These are phyloP conservation scores for Euphorbia celastroides DNA, from an alignment of 441 rosid species.

Conservation along the genomic window DNA sequence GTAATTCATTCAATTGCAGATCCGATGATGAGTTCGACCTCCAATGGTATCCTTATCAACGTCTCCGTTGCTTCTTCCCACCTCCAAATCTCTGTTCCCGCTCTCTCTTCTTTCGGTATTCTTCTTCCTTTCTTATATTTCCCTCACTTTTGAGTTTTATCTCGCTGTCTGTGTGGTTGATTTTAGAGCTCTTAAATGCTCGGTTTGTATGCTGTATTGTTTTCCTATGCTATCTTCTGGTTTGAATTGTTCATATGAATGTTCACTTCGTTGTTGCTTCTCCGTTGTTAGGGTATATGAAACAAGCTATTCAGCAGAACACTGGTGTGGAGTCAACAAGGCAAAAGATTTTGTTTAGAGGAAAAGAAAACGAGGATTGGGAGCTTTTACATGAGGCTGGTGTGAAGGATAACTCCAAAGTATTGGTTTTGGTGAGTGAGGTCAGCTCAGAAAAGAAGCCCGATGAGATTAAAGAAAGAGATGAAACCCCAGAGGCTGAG, in stretches of 20 bases:
- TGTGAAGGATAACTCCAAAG: conserved; percentile 51
- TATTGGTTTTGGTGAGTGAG: conserved; percentile 45
- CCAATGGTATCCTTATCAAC: conserved; percentile 29
- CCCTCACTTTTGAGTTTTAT: neutral
- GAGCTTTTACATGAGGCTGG: conserved; percentile 52
- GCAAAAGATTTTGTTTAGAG: conserved; percentile 61
- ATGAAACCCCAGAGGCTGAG: conserved; percentile 17
- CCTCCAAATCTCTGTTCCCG: conserved; percentile 41
- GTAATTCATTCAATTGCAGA: neutral
- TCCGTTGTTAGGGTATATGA: conserved; percentile 48
- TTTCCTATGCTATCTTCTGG: neutral
- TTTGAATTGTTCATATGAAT: neutral
- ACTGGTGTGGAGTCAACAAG: conserved; percentile 38
- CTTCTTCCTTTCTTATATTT: neutral
- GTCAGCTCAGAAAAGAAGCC: conserved; percentile 29
- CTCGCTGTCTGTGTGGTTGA: conserved; percentile 7
- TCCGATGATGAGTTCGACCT: conserved; percentile 6
- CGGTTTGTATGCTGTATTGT: neutral
- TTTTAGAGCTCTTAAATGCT: neutral
- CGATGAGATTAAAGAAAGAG: conserved; percentile 20
- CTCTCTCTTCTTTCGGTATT: conserved; percentile 57
- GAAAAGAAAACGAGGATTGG: conserved; percentile 53
- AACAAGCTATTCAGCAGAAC: conserved; percentile 38
- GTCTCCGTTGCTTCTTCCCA: conserved; percentile 43
- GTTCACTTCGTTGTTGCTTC: neutral